Base-by-base conservation (phyloP, 2,329 filamentous ascomycete species). In the Talaromyces sp. region DNA sequence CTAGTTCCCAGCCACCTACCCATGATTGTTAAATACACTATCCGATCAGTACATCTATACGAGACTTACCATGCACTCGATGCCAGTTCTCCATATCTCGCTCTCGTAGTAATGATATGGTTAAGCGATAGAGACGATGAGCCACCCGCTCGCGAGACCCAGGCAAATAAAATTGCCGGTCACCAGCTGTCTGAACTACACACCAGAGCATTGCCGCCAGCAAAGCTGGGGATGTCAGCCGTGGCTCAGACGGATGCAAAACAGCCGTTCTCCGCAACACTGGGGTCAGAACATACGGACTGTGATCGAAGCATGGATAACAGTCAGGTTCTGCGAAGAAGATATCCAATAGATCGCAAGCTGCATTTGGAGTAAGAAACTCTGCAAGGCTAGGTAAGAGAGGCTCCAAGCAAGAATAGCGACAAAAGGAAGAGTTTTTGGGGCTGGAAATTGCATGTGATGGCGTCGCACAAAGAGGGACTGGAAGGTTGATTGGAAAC, bases 171-270 rank as follows among this genome's bases (percentile, higher is more conserved):
- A 83, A 75, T 19, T 80, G 68, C 33, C 75, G 76, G 58, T 81
- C 79, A 59, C 83, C 80, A 1, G 81, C 80, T 11, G 80, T 83
- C 64, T 84, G 80, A 0, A 81, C 78, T 10, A 79, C 77, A 52
- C 78, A 81, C 78, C 82, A 84, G 0, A 84, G 73, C 65, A 84
- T 83, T 1, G 80, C 80, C 0, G 78, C 76, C 6, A 84, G 70
- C 4, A 84, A 71, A 1, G 82, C 81, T 0, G 81, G 78, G 0
- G 81, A 79, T 0, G 77, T 78, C 10, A 70, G 72, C 16, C 41
- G 41, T 43, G 41, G 41, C 10, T 43, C n/a, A 9, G 41, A 43
- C 8, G 41, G 41, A 19, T 43, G 41, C 41, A 43, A 43, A 19
- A 43, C 41, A 19, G 41, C 41, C 41, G 41, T 43, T 43, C n/a